Evolutionary conservation across 345 rosid species (phyloP), one percentile per base, ranked within the genome.

Genomic region (Lepidium didymum): DNA sequence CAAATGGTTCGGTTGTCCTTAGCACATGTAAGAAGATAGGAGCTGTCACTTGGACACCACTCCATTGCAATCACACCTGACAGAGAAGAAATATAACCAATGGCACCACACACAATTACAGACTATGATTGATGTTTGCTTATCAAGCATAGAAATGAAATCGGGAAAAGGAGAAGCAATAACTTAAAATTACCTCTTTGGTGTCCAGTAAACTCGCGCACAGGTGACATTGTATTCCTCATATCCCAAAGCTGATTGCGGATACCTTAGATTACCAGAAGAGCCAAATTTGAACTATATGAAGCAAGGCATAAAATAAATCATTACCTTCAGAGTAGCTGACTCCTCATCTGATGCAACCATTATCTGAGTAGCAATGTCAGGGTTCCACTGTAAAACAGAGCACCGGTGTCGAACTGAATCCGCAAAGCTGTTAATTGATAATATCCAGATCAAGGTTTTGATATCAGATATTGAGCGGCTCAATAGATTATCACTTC

Each of bases 371-470:
- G 99, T 95, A 68, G 99, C 90, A 76, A 89, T 77, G 72, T 91
- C 96, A 76, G 99, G 99, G 80, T 95, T 87, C 99, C 99, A 95
- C 75, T 95, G 99, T 81, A 95, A 83, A 80, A 95, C 97, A 65
- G 99, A 91, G 82, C 97, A 85, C 15, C 96, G 85, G 68, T 96
- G 86, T 76, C 96, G 82, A 80, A 81, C 64, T 40, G 99, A 87
- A 83, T 95, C 99, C 72, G 89, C 77, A 78, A 94, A 85, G 75
- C 99, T 95, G 89, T 75, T 63, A 57, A 79, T 63, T 58, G 65
- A 69, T 25, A 75, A 8, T 56, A 29, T 31, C 7, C 21, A 37
- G 14, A 70, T 78, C 60, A 73, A 65, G 68, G 12, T 64, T 77
- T 50, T 8, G 68, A 13, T 33, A 40, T n/a, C 64, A 53, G 4